A percentile compares a stretch with the other conserved stretches of the same genome.
phyloP scores from a whole-genome alignment of 352 stramenopile species.

The Phytophthora gonapodyides region DNA sequence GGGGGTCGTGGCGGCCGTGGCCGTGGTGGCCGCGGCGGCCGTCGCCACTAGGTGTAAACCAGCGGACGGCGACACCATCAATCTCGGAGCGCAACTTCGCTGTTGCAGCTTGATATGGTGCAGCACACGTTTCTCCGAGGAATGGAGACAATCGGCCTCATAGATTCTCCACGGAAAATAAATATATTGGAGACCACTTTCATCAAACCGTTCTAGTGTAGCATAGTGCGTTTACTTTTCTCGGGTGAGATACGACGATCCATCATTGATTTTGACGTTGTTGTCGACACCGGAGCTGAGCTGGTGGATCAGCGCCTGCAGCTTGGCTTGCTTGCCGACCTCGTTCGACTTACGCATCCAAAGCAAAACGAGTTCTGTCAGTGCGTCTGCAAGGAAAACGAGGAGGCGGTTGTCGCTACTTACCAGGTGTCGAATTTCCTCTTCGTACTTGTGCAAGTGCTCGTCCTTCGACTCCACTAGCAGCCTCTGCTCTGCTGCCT shows the following conservation, averaged over 20 bases:
- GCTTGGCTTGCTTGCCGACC: constrained; percentile 77
- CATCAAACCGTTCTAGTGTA: constrained; percentile 9
- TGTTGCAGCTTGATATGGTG: constrained; percentile 10
- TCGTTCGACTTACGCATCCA: constrained; percentile 60
- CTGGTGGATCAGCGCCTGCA: constrained; percentile 85
- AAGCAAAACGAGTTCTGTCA: constrained; percentile 7
- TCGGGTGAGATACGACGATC: constrained; percentile 54
- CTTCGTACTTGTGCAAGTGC: constrained; percentile 62
- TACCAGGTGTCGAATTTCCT: constrained; percentile 77
- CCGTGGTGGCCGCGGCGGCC: constrained; percentile 43
- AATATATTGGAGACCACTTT: constrained; percentile 38
- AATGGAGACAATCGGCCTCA: constrained; percentile 18
- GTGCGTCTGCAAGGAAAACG: constrained; percentile 1
- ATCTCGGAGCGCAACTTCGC: constrained; percentile 9
- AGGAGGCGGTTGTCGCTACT: background rate
- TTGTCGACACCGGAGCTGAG: constrained; percentile 70
- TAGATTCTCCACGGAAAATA: constrained; percentile 35
- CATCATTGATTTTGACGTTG: constrained; percentile 45
- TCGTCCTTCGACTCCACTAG: constrained; percentile 67
- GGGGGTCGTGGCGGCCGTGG: constrained; percentile 46
- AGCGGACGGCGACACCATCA: constrained; percentile 5
- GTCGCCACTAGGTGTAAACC: constrained; percentile 46
- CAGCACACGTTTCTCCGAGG: constrained; percentile 5
- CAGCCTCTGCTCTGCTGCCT: constrained; percentile 61
- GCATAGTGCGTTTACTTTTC: constrained; percentile 49